phyloP scores from a whole-genome alignment of 1,139 yeast species.

The Hansenula sp. region DNA sequence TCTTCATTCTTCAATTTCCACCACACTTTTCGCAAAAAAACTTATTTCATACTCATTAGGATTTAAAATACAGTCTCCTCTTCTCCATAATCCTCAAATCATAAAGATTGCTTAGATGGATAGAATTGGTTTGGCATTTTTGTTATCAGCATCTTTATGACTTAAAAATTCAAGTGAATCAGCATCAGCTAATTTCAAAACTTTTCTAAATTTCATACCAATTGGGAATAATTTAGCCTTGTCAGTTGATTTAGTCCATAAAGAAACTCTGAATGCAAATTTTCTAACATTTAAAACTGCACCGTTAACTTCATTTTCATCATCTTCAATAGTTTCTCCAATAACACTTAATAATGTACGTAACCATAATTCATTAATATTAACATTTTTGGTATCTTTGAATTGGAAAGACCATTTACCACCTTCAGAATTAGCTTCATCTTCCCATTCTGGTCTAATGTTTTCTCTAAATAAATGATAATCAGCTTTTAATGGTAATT shows the following conservation, averaged over 20 bases:
- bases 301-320: slow-evolving; percentile 86
- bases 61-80: too few relatives aligned
- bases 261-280: slow-evolving; percentile 78
- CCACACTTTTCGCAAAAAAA: neutral
- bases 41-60: neutral
- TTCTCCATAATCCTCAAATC: neutral
- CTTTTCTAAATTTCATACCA: slow-evolving; percentile 83
- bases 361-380: slow-evolving; percentile 90
- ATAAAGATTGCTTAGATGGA: neutral
- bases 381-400: slow-evolving; percentile 54
- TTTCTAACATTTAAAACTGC: slow-evolving; percentile 87
- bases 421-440: slow-evolving; percentile 78
- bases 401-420: slow-evolving; percentile 92
- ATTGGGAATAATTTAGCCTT: slow-evolving; percentile 59
- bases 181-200: slow-evolving; percentile 62
- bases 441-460: slow-evolving; percentile 99
- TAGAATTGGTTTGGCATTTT: slow-evolving; percentile 24
- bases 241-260: slow-evolving; percentile 89
- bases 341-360: slow-evolving; percentile 85
- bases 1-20: neutral
- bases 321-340: slow-evolving; percentile 94
- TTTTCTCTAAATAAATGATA: slow-evolving; percentile 95
- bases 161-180: slow-evolving; percentile 75
- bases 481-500: slow-evolving; percentile 88
- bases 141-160: slow-evolving; percentile 52